Percentiles rank a stretch among this genome's conserved stretches.
Evolutionary conservation across 257 asterid genomes (phyloP).

Genomic region (Knoxia roxburghii): DNA sequence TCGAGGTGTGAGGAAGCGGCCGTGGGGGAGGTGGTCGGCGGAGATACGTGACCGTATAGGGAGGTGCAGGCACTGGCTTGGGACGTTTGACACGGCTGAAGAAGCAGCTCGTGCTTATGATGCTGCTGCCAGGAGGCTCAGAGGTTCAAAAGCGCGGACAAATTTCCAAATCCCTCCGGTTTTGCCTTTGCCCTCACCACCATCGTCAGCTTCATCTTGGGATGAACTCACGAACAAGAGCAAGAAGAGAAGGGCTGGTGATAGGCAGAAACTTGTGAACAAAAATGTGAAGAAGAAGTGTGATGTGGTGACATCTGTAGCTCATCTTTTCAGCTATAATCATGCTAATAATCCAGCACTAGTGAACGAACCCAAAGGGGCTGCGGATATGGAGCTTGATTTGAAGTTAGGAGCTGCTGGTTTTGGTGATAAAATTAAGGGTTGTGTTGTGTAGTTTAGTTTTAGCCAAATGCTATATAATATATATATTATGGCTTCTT

Average conservation of each 20-base stretch:
- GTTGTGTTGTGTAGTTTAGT: not conserved
- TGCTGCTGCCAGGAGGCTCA: constrained; percentile 77
- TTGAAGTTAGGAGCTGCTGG: constrained; percentile 29
- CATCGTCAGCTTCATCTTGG: constrained; percentile 21
- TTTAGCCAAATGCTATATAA: too few relatives aligned
- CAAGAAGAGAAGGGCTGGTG: constrained; percentile 8
- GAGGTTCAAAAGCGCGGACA: constrained; percentile 73
- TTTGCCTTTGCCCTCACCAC: constrained; percentile 31
- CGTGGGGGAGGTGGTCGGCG: constrained; percentile 93
- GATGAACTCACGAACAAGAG: too few relatives aligned
- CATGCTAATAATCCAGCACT: not conserved
- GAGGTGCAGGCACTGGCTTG: constrained; percentile 89
- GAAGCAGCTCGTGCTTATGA: constrained; percentile 91
- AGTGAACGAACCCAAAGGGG: constrained; percentile 1
- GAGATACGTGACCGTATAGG: constrained; percentile 88
- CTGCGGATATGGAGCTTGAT: constrained; percentile 50
- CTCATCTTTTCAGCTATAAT: constrained; percentile 44
- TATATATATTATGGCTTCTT: too few relatives aligned
- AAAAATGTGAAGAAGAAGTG: constrained; percentile 29
- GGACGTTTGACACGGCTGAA: constrained; percentile 83
- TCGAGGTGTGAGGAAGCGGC: constrained; percentile 77
- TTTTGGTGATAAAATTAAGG: constrained; percentile 1
- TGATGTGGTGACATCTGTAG: constrained; percentile 52
- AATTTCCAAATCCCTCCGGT: constrained; percentile 56
- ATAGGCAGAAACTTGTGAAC: constrained; percentile 12